Evolutionary conservation across 1,284 basidiomycete genomes (phyloP), one percentile per base, ranked within the genome.

Genomic region (Rhodotorula sp.): DNA sequence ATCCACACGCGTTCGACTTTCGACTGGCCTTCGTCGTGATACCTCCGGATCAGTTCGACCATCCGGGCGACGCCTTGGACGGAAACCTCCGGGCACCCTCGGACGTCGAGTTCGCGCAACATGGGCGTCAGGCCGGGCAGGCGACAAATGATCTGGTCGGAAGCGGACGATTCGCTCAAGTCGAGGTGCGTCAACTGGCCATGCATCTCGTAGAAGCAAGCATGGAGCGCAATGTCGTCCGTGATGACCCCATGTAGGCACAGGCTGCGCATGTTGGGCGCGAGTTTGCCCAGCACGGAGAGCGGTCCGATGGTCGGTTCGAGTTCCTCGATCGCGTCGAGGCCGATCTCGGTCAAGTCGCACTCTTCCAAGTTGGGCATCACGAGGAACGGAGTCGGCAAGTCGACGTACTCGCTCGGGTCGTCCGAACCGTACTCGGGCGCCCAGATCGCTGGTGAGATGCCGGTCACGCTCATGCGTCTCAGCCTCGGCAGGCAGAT

Each of bases 61-160:
- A 63, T 37, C 6, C 74, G 67, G 12, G 74, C 74, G 51, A 74
- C 69, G n/a, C 67, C 65, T n/a, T 73, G 72, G 22, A 54, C 55
- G 1, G 68, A 45, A 20, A 74, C 42, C 0, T 66, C 55, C 6
- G 26, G 14, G 37, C 64, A 71, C 1, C 8, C 1, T 17, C 66
- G 67, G 4, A 75, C 72, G 60, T 71, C 68, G 63, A 75, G 62
- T 4, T 26, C 20, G 30, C 58, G 18, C 30, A 75, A 59, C 1
- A 4, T 14, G 12, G 74, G 74, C 10, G 49, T 53, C 59, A 75
- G 46, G 20, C 57, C 8, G 6, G 69, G 67, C 0, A 75, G 66
- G 6, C 60, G 45, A 18, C 61, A 59, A 61, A 75, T 30, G 55
- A 72, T 60, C 20, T 59, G 62, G 55, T 75, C 74, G 12, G 69